A percentile compares a stretch with the other conserved stretches of the same genome.
Conservation (phyloP, 192 early-diverging fungal genomes). For the Martensiomyces pterosporus region DNA sequence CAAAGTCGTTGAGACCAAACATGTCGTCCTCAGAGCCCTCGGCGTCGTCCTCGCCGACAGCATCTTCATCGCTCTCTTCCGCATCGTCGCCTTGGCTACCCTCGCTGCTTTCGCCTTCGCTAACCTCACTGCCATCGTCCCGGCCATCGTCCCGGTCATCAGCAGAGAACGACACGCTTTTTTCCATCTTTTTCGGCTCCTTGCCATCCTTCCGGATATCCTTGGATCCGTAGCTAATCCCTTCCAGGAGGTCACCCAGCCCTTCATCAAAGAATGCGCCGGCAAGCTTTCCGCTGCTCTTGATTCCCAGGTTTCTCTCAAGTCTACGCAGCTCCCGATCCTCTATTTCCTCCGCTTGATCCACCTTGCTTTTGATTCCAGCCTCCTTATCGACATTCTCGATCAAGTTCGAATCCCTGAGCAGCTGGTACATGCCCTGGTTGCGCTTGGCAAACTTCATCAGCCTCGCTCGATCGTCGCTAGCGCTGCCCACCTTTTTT, state of each 20-base stretch:
- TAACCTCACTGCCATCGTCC: not conserved
- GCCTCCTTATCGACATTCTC: constrained; percentile 36
- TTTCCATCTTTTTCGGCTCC: not conserved
- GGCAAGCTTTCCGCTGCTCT: constrained; percentile 37
- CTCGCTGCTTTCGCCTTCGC: constrained; percentile 3
- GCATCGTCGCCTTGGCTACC: constrained; percentile 24
- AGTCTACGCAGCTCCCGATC: constrained; percentile 50
- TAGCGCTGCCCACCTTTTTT: constrained; percentile 3
- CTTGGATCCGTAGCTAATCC: constrained; percentile 33
- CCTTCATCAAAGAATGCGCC: constrained; percentile 44
- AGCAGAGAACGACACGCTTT: not conserved
- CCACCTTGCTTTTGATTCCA: constrained; percentile 10
- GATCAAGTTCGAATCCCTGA: constrained; percentile 45
- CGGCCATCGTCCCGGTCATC: not conserved
- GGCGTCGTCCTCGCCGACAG: not conserved
- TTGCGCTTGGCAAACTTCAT: constrained; percentile 53
- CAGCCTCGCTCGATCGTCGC: constrained; percentile 39
- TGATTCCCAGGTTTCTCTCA: constrained; percentile 50
- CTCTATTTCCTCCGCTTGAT: constrained; percentile 33
- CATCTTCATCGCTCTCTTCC: constrained; percentile 18
- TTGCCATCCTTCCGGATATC: constrained; percentile 7
- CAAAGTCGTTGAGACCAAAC: constrained; percentile 36
- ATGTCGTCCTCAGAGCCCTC: constrained; percentile 16
- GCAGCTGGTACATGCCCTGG: constrained; percentile 47
- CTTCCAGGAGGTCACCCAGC: constrained; percentile 37